Conservation (phyloP, 2,329 filamentous ascomycete genomes). For the Amauroascus verrucosus region DNA sequence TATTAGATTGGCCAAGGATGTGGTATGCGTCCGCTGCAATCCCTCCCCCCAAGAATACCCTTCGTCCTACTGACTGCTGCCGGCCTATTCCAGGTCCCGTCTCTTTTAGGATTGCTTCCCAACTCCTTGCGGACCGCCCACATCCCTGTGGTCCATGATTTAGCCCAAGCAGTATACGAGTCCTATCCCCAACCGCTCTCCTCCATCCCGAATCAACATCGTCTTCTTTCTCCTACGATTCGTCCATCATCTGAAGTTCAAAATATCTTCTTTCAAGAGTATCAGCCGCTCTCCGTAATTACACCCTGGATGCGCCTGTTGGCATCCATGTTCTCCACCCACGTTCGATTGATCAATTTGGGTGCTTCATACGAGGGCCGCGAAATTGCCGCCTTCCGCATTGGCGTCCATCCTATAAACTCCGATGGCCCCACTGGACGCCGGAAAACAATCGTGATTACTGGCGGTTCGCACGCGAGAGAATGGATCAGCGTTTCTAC, state of each 20-base stretch:
- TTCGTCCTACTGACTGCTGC: constrained; percentile 6
- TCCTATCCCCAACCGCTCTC: constrained; percentile 52
- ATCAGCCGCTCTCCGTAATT: constrained; percentile 77
- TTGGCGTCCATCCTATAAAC: constrained; percentile 52
- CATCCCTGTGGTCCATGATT: constrained; percentile 65
- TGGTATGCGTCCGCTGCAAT: constrained; percentile 42
- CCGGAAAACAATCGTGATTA: constrained; percentile 69
- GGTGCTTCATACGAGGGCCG: constrained; percentile 83
- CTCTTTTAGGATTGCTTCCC: constrained; percentile 69
- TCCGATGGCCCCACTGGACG: constrained; percentile 35
- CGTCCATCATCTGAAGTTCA: constrained; percentile 27
- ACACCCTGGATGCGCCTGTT: constrained; percentile 86
- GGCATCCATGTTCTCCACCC: constrained; percentile 77
- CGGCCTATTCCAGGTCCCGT: constrained; percentile 43
- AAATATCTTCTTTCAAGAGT: constrained; percentile 83
- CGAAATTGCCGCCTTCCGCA: constrained; percentile 69
- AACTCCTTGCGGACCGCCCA: constrained; percentile 60
- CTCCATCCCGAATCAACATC: constrained; percentile 18
- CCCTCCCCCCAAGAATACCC: neutral
- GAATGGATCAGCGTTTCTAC: constrained; percentile 96
- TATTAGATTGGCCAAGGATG: constrained; percentile 64
- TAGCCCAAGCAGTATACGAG: constrained; percentile 65
- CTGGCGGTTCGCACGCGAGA: constrained; percentile 79
- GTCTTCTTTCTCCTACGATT: constrained; percentile 25
- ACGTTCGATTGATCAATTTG: constrained; percentile 62